Evolutionary conservation across 345 rosid genomes (phyloP).

Genomic region (Trapa bicornis): DNA sequence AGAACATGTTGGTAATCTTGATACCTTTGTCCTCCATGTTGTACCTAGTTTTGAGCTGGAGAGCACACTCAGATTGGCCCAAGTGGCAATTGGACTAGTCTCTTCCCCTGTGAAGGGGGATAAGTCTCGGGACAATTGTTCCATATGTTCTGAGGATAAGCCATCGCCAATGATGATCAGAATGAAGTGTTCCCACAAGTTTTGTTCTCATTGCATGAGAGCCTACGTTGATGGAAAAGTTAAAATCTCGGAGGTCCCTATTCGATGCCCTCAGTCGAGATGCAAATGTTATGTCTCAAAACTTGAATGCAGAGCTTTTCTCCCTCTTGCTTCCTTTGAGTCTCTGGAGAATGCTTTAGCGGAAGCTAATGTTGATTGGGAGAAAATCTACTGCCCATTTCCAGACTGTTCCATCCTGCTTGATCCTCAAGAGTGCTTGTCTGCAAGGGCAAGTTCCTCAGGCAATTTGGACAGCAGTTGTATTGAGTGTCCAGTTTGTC

Average conservation of each 20-base stretch:
- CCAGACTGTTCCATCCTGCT: conserved; percentile 69
- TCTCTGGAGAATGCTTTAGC: conserved; percentile 50
- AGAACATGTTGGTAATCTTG: conserved; percentile 51
- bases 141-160: conserved; percentile 85
- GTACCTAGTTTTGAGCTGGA: conserved; percentile 43
- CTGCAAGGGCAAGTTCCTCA: conserved; percentile 67
- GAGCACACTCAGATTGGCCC: conserved; percentile 55
- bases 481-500: conserved; percentile 79
- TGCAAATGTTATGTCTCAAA: conserved; percentile 65
- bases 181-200: conserved; percentile 78
- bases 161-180: conserved; percentile 60
- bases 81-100: conserved; percentile 67
- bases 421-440: conserved; percentile 60
- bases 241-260: conserved; percentile 63
- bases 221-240: conserved; percentile 77
- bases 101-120: conserved; percentile 33
- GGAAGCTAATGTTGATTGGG: conserved; percentile 49
- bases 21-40: conserved; percentile 53
- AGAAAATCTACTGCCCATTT: conserved; percentile 78
- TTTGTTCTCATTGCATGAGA: conserved; percentile 93
- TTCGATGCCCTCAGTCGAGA: conserved; percentile 75
- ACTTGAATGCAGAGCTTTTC: conserved; percentile 57
- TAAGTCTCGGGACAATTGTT: conserved; percentile 42
- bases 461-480: conserved; percentile 56
- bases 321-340: conserved; percentile 48